phyloP scores from a whole-genome alignment of 2,329 filamentous ascomycete species.

The Calonectria pteridis region DNA sequence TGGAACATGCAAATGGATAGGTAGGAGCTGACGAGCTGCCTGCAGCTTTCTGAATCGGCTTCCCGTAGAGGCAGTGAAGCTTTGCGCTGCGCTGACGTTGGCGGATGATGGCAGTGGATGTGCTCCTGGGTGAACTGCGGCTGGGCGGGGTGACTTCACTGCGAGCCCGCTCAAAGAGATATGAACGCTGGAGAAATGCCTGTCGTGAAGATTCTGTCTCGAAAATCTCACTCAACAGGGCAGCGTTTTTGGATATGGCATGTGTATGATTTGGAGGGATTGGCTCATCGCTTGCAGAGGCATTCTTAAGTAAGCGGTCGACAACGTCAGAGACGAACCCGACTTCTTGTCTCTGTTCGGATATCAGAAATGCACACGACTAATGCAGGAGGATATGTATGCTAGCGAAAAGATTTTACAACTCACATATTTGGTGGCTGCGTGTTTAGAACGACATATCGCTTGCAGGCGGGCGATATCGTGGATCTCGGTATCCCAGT shows the following conservation, averaged over 20 bases:
- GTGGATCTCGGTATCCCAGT: constrained; percentile 59
- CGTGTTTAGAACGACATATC: constrained; percentile 53
- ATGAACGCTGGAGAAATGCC: constrained; percentile 74
- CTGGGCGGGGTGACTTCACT: constrained; percentile 46
- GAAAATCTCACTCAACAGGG: constrained; percentile 60
- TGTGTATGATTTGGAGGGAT: constrained; percentile 47
- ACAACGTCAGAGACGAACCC: constrained; percentile 62
- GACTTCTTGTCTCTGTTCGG: constrained; percentile 56
- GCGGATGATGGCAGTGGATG: constrained; percentile 50
- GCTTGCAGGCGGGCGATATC: constrained; percentile 58
- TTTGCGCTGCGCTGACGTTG: constrained; percentile 79
- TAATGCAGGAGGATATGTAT: neutral
- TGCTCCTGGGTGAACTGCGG: constrained; percentile 45
- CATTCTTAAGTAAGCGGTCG: constrained; percentile 59
- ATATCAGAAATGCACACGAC: neutral
- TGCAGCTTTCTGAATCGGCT: constrained; percentile 61
- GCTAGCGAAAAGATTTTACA: no score
- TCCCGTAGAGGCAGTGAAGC: constrained; percentile 77
- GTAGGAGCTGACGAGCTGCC: constrained; percentile 52
- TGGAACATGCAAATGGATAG: constrained; percentile 74
- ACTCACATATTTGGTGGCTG: constrained; percentile 56
- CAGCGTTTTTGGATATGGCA: constrained; percentile 60
- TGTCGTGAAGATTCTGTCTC: constrained; percentile 63
- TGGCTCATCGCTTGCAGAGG: constrained; percentile 51
- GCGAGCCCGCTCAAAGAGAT: constrained; percentile 70